phyloP scores from a whole-genome alignment of 78 protist genomes.

The Bodo saltans region DNA sequence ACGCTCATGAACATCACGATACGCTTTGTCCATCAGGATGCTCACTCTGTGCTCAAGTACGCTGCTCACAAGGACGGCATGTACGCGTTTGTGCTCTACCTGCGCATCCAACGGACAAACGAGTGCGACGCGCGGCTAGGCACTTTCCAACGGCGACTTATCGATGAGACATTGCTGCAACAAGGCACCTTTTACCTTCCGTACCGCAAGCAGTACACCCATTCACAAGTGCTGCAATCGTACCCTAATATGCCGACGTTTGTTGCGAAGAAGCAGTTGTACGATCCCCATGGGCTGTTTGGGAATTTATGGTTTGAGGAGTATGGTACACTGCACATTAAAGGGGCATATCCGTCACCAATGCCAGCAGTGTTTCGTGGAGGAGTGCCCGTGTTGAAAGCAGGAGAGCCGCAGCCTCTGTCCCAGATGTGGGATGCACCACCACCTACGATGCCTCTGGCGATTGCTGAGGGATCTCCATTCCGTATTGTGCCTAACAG shows the following conservation, averaged over 20 bases:
- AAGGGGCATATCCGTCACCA: too few relatives aligned
- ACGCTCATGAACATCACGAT: conserved; percentile 41
- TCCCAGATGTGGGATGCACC: too few relatives aligned
- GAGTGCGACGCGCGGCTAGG: conserved; percentile 25
- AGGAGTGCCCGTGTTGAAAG: not conserved
- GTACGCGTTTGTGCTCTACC: conserved; percentile 54
- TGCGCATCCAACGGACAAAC: conserved; percentile 18
- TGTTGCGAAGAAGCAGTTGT: not conserved
- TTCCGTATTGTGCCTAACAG: not conserved
- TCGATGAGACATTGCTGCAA: not conserved
- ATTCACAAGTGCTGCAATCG: conserved; percentile 3
- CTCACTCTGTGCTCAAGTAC: conserved; percentile 29
- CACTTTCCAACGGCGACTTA: conserved; percentile 9
- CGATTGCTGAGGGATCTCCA: not conserved
- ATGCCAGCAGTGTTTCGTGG: not conserved
- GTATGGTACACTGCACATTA: conserved; percentile 5
- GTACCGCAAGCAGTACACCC: conserved; percentile 47
- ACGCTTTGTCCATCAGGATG: conserved; percentile 43
- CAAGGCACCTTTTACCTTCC: conserved; percentile 56
- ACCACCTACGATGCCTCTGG: too few relatives aligned
- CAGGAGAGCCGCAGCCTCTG: not conserved
- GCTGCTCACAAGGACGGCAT: conserved; percentile 13
- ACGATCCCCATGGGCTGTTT: conserved; percentile 31
- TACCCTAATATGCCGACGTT: conserved; percentile 34
- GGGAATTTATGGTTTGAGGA: conserved; percentile 22